Evolutionary conservation across 306 rosid species (phyloP).

Genomic region (Trifolium repens): DNA sequence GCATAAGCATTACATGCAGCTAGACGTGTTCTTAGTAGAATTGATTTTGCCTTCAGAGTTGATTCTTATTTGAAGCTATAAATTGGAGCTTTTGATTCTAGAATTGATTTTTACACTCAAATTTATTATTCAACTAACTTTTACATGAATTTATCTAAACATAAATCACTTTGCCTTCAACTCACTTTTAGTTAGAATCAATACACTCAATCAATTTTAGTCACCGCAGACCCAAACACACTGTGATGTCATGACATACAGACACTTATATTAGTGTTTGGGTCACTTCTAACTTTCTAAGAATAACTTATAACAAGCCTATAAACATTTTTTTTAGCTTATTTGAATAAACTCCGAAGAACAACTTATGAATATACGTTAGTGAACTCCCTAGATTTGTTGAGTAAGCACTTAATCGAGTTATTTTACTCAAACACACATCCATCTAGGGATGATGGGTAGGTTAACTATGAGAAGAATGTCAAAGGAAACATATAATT

Average conservation of each 20-base stretch:
- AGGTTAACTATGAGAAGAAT: conserved; percentile 12
- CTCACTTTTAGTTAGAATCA: too few species aligned
- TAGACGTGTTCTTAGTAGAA: too few species aligned
- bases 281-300: background rate
- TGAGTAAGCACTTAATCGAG: background rate
- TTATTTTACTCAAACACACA: background rate
- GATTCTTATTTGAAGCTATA: too few species aligned
- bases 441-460: background rate
- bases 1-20: background rate
- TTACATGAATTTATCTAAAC: too few species aligned
- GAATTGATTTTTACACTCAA: too few species aligned
- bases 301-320: background rate
- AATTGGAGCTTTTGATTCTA: too few species aligned
- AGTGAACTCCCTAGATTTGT: background rate
- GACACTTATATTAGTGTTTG: background rate
- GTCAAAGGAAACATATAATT: conserved; percentile 16
- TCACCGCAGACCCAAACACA: too few species aligned
- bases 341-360: too few species aligned
- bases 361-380: background rate
- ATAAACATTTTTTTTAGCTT: background rate
- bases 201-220: too few species aligned
- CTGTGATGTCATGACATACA: background rate
- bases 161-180: too few species aligned
- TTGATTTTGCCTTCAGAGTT: too few species aligned
- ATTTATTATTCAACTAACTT: too few species aligned